phyloP scores from a whole-genome alignment of 208 protist genomes.

The Acanthamoeba triangularis region DNA sequence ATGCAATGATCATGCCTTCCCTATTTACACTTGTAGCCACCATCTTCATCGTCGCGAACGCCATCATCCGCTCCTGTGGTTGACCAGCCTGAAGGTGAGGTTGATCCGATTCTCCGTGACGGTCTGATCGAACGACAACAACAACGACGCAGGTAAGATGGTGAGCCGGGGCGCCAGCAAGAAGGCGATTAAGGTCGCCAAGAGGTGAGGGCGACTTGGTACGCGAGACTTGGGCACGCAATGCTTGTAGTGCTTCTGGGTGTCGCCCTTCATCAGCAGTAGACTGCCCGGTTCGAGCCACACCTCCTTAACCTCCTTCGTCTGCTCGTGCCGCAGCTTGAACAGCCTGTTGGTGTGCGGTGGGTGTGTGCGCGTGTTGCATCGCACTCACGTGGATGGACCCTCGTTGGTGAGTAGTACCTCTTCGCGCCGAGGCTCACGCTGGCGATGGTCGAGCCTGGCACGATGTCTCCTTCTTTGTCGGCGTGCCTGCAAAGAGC shows the following conservation, averaged over 20 bases:
- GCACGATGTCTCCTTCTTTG: slow-evolving; percentile 45
- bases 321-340: slow-evolving; percentile 14
- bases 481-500: background rate
- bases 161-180: background rate
- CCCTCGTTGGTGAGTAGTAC: background rate
- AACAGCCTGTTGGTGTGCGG: background rate
- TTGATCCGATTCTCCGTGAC: background rate
- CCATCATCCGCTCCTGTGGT: background rate
- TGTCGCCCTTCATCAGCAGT: slow-evolving; percentile 50
- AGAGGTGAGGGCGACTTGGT: background rate
- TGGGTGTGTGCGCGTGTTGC: background rate
- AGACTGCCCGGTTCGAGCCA: slow-evolving; percentile 48
- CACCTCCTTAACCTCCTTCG: background rate
- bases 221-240: slow-evolving; percentile 42
- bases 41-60: background rate
- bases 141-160: background rate
- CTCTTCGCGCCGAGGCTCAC: background rate
- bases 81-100: slow-evolving; percentile 33
- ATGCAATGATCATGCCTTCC: background rate
- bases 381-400: background rate
- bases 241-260: slow-evolving; percentile 66
- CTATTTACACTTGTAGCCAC: background rate
- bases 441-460: slow-evolving; percentile 6
- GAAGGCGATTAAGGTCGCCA: background rate
- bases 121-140: background rate